Evolutionary conservation across 2,329 filamentous ascomycete species (phyloP).

Genomic region (Colletotrichum incanum): DNA sequence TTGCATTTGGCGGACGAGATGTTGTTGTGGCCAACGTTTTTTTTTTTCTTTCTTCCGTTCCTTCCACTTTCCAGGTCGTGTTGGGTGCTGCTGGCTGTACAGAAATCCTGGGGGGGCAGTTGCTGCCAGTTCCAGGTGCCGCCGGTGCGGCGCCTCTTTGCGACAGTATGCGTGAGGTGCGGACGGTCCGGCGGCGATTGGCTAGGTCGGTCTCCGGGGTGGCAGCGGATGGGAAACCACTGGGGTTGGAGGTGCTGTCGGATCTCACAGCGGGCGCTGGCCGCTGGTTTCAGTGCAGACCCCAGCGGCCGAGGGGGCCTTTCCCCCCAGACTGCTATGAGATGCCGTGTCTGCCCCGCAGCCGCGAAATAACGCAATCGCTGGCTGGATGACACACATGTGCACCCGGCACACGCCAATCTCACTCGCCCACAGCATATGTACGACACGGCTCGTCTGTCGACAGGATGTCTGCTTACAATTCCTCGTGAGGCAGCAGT

Average conservation of each 20-base stretch:
- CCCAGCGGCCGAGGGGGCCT: no score
- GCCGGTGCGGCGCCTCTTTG: background rate
- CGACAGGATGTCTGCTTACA: background rate
- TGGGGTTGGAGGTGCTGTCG: background rate
- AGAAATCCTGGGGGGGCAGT: no score
- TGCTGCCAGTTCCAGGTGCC: no score
- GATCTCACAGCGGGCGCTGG: background rate
- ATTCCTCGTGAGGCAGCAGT: background rate
- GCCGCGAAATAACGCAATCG: conserved; percentile 41
- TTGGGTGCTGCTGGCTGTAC: no score
- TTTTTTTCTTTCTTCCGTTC: no score
- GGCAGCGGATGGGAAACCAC: conserved; percentile 1
- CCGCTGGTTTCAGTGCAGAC: background rate
- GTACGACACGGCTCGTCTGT: background rate
- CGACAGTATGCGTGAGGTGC: background rate
- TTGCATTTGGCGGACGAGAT: no score
- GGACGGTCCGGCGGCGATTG: conserved; percentile 1
- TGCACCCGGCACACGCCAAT: background rate
- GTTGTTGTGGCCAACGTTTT: no score
- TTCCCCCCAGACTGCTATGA: no score
- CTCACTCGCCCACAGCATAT: background rate
- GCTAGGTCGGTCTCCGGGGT: background rate
- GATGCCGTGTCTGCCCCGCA: background rate
- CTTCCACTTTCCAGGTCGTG: no score
- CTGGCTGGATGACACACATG: conserved; percentile 22